These are phyloP conservation scores for Dipteronia dyeriana DNA, from an alignment of 345 rosid species.

Conservation along the genomic window DNA sequence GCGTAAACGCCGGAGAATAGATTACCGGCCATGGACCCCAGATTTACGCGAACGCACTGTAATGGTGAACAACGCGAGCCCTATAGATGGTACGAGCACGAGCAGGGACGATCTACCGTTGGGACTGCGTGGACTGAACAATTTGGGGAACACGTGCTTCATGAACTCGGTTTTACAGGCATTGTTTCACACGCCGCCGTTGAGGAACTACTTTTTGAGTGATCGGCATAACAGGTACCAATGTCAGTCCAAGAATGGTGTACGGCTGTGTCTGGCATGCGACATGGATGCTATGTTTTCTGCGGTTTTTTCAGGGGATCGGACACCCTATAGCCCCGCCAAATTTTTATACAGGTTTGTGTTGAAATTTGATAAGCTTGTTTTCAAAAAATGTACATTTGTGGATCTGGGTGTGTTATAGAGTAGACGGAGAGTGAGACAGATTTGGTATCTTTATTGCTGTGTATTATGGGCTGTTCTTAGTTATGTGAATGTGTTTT, in stretches of 20 bases:
- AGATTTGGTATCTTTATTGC: neutral
- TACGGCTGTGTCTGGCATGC: conserved; percentile 51
- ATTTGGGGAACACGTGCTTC: conserved; percentile 62
- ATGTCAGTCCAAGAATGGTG: conserved; percentile 41
- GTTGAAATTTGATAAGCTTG: neutral
- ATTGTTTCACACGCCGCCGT: conserved; percentile 58
- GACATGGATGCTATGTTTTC: conserved; percentile 57
- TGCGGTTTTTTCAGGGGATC: conserved; percentile 55
- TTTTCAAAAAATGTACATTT: neutral
- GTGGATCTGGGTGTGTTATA: neutral
- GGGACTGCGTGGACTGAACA: conserved; percentile 61
- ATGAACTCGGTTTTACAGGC: conserved; percentile 76
- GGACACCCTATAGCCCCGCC: conserved; percentile 63
- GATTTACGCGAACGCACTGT: conserved; percentile 36
- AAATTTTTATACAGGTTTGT: conserved; percentile 57
- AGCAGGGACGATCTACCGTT: conserved; percentile 28
- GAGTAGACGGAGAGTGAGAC: neutral
- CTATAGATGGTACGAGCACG: conserved; percentile 18
- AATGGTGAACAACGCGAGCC: conserved; percentile 28
- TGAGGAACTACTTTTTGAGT: conserved; percentile 57
- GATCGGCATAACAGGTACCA: conserved; percentile 51
- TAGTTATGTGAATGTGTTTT: neutral
- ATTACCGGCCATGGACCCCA: conserved; percentile 53
- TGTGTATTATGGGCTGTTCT: neutral
- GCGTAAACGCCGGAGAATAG: conserved; percentile 48